Evolutionary conservation across 257 asterid species (phyloP), one percentile per base, ranked within the genome.

Genomic region (Lycium barbarum): DNA sequence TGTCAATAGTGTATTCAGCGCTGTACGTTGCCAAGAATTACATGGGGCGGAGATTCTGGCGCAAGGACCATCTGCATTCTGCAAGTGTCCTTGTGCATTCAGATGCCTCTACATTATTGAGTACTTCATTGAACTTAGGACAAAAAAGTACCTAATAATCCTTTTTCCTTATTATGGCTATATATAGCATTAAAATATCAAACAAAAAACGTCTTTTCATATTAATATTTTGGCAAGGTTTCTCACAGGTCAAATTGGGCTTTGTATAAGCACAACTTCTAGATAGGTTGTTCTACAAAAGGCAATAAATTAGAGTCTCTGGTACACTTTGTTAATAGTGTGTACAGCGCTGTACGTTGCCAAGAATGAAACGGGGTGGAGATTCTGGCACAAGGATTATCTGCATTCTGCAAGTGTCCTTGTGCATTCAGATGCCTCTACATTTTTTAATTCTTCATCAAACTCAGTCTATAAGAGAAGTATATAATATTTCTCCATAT

Each of bases 301-400:
- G 76, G 76, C 76, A 68, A 68, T 68, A 68, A 68, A 68, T 68
- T 68, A 68, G 76, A 68, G 76, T 68, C 76, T 68, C 13, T 68
- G 76, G 76, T 68, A 20, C 51, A 1, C 76, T 68, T 67, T 68
- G 12, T 36, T 22, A 36, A 36, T 68, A 68, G 76, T 10, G 51
- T 68, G 36, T 36, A 14, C 51, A 68, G 76, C 51, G 76, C 51
- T 68, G 76, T 70, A 38, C 78, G 33, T 38, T 70, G 78, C 78
- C 78, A 38, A 70, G 78, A 70, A 70, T 70, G 78, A 70, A 38
- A 38, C 3, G 78, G 78, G 53, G 53, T n/a, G 47, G 26, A 38
- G 26, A 68, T 38, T 68, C 76, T 68, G 47, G 53, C 26, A 38
- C 78, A 15, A 36, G 53, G 78, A 38, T 51, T 68, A 13, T 67